Percentiles rank a stretch among this genome's conserved stretches.
These are phyloP conservation scores for Scenedesmus sp. DNA, from an alignment of 163 green algal species.

Conservation along the genomic window DNA sequence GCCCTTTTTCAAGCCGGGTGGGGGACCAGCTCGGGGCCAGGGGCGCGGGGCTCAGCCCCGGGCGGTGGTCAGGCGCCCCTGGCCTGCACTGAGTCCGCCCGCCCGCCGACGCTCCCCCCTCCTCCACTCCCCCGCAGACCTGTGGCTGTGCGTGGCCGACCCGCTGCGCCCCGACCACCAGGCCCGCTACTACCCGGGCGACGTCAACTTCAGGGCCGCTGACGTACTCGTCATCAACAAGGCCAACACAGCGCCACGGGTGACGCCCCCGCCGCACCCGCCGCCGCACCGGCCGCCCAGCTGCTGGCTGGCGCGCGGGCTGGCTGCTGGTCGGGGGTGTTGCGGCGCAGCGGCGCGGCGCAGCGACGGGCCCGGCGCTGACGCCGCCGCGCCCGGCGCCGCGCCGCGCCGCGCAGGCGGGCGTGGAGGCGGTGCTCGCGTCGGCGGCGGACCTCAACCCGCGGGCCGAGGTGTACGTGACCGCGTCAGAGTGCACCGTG, in stretches of 20 bases:
- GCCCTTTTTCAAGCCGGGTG: conserved; percentile 50
- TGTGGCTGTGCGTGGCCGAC: conserved; percentile 59
- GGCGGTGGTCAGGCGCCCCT: no score
- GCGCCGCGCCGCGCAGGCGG: neutral
- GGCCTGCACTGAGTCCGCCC: no score
- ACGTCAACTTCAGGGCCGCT: conserved; percentile 57
- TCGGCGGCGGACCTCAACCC: conserved; percentile 38
- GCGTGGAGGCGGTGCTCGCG: conserved; percentile 35
- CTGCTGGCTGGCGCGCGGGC: no score
- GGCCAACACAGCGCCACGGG: conserved; percentile 60
- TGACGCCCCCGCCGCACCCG: no score
- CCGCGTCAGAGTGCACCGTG: conserved; percentile 49
- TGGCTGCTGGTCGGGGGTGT: no score
- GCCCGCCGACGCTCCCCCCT: neutral
- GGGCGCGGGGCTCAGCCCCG: no score
- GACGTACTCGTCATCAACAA: conserved; percentile 65
- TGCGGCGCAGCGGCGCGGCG: no score
- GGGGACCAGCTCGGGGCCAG: no score
- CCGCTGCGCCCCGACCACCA: conserved; percentile 54
- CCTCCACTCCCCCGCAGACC: conserved; percentile 36
- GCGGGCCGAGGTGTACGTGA: conserved; percentile 45
- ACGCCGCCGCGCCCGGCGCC: no score
- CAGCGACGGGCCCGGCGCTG: no score
- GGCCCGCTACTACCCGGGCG: conserved; percentile 44
- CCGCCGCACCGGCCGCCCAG: neutral